Evolutionary conservation across 805 yeast species (phyloP).

Genomic region (Jamesozyma gamospora): DNA sequence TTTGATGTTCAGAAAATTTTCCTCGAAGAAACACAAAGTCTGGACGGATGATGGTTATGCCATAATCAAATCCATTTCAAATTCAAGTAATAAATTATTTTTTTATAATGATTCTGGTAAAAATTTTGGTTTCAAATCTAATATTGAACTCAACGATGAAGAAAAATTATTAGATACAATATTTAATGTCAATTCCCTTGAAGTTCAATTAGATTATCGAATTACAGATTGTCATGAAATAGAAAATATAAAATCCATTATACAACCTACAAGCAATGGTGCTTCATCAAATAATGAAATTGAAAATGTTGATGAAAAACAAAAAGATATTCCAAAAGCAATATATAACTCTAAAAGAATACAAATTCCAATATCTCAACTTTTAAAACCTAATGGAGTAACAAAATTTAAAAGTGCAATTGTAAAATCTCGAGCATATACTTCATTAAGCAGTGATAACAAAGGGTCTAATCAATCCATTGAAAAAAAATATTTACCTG

Average conservation of each 20-base stretch:
- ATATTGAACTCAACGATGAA: slow-evolving; percentile 11
- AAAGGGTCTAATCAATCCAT: neutral
- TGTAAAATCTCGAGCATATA: slow-evolving; percentile 6
- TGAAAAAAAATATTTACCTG: slow-evolving; percentile 20
- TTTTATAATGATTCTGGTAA: slow-evolving; percentile 23
- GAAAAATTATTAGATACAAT: slow-evolving; percentile 29
- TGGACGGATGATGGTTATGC: slow-evolving; percentile 92
- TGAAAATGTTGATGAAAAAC: neutral
- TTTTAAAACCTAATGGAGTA: slow-evolving; percentile 7
- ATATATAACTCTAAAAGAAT: neutral
- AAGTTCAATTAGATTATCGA: slow-evolving; percentile 50
- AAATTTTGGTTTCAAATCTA: slow-evolving; percentile 20
- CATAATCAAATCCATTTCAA: slow-evolving; percentile 17
- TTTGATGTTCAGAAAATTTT: slow-evolving; percentile 60
- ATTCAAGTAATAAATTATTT: slow-evolving; percentile 13
- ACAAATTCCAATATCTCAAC: slow-evolving; percentile 10
- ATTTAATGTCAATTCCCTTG: slow-evolving; percentile 46
- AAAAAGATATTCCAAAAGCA: neutral
- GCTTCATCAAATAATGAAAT: neutral
- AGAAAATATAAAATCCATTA: neutral
- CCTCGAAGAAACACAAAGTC: slow-evolving; percentile 72
- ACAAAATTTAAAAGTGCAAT: slow-evolving; percentile 11
- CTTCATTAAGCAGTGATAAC: slow-evolving; percentile 2
- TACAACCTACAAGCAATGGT: neutral
- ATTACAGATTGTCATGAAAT: slow-evolving; percentile 22